Base-by-base conservation (phyloP, 345 rosid genomes). In the Gossypium sturtianum region DNA sequence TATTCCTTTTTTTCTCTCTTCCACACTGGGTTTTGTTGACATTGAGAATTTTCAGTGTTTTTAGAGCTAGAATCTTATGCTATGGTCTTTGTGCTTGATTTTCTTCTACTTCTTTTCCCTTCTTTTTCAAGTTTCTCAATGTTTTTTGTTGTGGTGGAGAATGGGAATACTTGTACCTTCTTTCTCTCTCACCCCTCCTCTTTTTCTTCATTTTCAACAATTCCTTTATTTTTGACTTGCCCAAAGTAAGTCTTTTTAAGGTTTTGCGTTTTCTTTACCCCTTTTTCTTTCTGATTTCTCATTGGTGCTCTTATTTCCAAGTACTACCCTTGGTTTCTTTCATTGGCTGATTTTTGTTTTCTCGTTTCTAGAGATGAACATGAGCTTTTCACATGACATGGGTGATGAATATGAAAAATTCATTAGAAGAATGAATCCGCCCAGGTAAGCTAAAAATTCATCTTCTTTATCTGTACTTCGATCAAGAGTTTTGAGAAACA, bases 361-460 rank as follows among this genome's bases (percentile, higher is more conserved):
- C 41, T 49, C 10, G 7, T 73, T 80, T 76, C 61, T 81, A 90
- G 97, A 90, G 70, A 65, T 86, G 84, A 85, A 72, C 76, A 82
- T 84, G 96, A 84, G 89, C 82, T 89, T 84, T 80, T 90, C 98
- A 51, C 83, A 83, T 51, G 90, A 82, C 66, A 88, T 86, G 88
- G 94, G 85, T 83, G 85, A 93, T 83, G 98, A 91, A 72, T 91
- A 91, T 75, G 96, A 86, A 86, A 93, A 93, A 64, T 91, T 93
- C 58, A 84, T 91, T 53, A 73, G 91, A 79, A 91, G 97, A 82
- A 86, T 93, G 93, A 93, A 93, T 77, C 98, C 97, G 43, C 98
- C 98, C 57, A 91, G 96, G 97, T 90, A 77, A 16, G 45, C 41
- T 66, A 41, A 43, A 34, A n/a, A 38, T 16, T 25, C n/a, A 20